Evolutionary conservation across 345 rosid genomes (phyloP).

Genomic region (Capsella bursapastoris): DNA sequence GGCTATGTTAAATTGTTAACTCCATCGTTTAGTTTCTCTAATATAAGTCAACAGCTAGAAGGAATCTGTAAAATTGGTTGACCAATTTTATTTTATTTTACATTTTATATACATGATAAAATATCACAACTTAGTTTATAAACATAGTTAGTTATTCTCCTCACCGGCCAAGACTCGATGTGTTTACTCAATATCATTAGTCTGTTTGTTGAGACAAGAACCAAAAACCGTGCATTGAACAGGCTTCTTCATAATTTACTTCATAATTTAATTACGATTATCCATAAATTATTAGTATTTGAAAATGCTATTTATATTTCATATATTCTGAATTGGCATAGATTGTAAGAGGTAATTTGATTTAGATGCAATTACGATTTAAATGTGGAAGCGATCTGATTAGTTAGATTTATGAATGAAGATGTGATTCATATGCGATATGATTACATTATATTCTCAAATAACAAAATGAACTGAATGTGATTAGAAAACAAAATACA

Average conservation of each 20-base stretch:
- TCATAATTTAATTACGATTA: not conserved
- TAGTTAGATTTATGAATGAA: no score
- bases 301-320: not conserved
- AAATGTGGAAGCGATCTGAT: no score
- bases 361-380: no score
- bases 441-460: no score
- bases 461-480: no score
- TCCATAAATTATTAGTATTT: conserved; percentile 7
- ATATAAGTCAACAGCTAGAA: not conserved
- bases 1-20: no score
- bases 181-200: not conserved
- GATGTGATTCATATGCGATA: no score
- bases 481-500: no score
- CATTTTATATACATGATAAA: not conserved
- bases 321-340: not conserved
- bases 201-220: conserved; percentile 10
- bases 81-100: not conserved
- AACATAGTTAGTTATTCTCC: not conserved
- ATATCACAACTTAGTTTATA: not conserved
- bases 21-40: not conserved
- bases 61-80: conserved; percentile 11
- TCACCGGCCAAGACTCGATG: conserved; percentile 21
- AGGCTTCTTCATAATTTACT: conserved; percentile 24
- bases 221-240: conserved; percentile 25
- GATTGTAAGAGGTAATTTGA: no score